Conservation (phyloP, 2,329 filamentous ascomycete genomes). For the Allantophomopsis cytisporea region DNA sequence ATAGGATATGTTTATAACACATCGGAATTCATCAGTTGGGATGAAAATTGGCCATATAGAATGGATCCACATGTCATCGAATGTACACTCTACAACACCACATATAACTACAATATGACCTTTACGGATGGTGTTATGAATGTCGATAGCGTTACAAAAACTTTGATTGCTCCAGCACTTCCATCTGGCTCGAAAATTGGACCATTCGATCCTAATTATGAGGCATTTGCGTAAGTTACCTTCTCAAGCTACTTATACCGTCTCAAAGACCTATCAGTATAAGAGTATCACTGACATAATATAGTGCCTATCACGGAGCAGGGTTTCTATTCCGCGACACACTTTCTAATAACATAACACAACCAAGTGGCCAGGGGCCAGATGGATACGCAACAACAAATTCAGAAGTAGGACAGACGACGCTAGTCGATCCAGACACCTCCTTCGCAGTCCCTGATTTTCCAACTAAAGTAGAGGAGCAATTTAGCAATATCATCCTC, state of each 20-base stretch:
- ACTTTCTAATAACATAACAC: neutral
- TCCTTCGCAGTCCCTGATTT: neutral
- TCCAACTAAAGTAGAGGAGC: neutral
- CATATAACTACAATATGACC: neutral
- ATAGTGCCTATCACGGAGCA: neutral
- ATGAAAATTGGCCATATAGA: neutral
- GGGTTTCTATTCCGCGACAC: neutral
- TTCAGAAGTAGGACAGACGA: neutral
- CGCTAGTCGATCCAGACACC: neutral
- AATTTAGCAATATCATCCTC: neutral
- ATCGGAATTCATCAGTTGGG: neutral
- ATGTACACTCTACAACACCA: neutral
- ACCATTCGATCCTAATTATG: neutral
- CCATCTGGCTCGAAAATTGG: neutral
- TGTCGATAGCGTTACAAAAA: neutral
- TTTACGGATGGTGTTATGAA: neutral
- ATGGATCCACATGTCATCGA: neutral
- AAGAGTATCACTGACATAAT: neutral
- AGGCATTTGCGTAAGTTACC: neutral
- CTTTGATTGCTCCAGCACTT: neutral
- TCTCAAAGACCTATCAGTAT: no score
- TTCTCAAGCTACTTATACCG: neutral
- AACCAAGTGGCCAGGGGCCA: neutral
- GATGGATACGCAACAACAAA: neutral
- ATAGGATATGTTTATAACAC: constrained; percentile 1